A percentile compares a stretch with the other conserved stretches of the same genome.
phyloP scores from a whole-genome alignment of 345 rosid species.

The Eucalyptus fibrosa region DNA sequence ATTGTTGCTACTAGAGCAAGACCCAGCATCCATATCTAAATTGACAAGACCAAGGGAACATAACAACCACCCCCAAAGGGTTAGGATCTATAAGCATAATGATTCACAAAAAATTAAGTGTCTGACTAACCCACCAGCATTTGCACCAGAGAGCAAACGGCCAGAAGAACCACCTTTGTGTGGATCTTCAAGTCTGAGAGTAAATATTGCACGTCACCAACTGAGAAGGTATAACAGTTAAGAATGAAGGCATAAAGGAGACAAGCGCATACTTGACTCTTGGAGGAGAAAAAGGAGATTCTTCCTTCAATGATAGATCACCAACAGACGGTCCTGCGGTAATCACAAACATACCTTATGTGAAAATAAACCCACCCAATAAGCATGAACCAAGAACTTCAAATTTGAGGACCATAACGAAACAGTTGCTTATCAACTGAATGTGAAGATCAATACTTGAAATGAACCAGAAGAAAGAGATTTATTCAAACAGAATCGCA shows the following conservation, averaged over 20 bases:
- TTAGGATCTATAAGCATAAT: not conserved
- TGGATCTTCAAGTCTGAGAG: slow-evolving; percentile 64
- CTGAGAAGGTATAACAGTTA: not conserved
- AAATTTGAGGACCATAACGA: not conserved
- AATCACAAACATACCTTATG: not conserved
- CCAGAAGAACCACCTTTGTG: slow-evolving; percentile 50
- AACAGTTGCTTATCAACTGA: not conserved
- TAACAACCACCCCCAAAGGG: not conserved
- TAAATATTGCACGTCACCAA: slow-evolving; percentile 6
- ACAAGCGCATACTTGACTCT: slow-evolving; percentile 67
- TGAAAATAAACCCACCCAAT: not conserved
- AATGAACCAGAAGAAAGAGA: not conserved
- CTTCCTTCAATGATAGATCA: slow-evolving; percentile 68
- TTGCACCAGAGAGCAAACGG: slow-evolving; percentile 16
- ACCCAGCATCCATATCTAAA: slow-evolving; percentile 28
- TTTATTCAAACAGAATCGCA: not conserved
- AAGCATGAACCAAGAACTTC: not conserved
- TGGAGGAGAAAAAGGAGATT: slow-evolving; percentile 71
- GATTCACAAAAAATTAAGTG: not conserved
- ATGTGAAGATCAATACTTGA: not conserved
- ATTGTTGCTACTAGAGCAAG: slow-evolving; percentile 15
- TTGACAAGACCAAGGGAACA: not conserved
- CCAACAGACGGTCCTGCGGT: slow-evolving; percentile 32
- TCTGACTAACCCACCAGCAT: slow-evolving; percentile 18
- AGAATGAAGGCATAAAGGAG: slow-evolving; percentile 1